Evolutionary conservation across 106 monocot species (phyloP).

Genomic region (Allium sativum): DNA sequence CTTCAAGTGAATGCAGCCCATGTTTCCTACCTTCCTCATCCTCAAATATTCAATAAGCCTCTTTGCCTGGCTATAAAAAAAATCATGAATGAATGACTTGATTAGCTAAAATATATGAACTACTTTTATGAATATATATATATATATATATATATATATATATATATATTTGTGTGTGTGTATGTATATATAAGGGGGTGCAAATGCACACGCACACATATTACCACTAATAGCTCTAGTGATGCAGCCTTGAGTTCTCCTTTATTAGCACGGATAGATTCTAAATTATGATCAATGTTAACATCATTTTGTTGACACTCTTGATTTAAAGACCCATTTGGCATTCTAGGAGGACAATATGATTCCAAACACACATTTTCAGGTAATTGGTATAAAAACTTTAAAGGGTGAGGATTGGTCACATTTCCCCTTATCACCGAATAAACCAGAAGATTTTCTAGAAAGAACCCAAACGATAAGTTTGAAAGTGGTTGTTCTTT

Average conservation of each 20-base stretch:
- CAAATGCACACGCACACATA: too few species aligned
- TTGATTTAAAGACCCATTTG: slow-evolving; percentile 9
- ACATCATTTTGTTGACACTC: neutral
- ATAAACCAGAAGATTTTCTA: slow-evolving; percentile 49
- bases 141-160: too few species aligned
- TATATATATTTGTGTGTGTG: too few species aligned
- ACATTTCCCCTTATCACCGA: slow-evolving; percentile 44
- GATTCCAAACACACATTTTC: slow-evolving; percentile 4
- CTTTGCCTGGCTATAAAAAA: slow-evolving; percentile 38
- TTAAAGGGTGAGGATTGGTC: slow-evolving; percentile 28
- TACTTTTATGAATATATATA: too few species aligned
- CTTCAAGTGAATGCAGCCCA: slow-evolving; percentile 74
- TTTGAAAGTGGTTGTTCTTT: slow-evolving; percentile 45
- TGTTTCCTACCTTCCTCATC: slow-evolving; percentile 66
- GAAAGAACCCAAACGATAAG: slow-evolving; percentile 53
- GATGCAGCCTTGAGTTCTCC: slow-evolving; percentile 4
- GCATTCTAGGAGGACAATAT: slow-evolving; percentile 3
- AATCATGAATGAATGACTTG: neutral
- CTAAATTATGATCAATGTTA: slow-evolving; percentile 5
- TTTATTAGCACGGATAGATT: neutral
- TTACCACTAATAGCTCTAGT: slow-evolving; percentile 25
- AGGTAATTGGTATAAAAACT: slow-evolving; percentile 28
- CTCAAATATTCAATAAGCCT: slow-evolving; percentile 78
- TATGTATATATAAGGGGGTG: too few species aligned
- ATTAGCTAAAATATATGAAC: too few species aligned